Conservation (phyloP, 345 rosid species). For the Sisymbrium altissimum region DNA sequence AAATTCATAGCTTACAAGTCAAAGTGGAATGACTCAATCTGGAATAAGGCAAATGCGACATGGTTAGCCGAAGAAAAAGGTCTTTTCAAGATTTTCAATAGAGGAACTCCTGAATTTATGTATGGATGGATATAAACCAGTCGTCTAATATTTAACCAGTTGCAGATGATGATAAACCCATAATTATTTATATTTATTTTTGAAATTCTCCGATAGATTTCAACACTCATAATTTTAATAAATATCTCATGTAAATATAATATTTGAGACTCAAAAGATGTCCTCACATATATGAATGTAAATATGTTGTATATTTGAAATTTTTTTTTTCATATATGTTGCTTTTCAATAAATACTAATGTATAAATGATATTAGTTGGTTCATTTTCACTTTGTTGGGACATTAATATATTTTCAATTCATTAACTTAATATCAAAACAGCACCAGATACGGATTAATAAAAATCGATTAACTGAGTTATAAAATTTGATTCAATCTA, state of each 20-base stretch:
- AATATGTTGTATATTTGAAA: background rate
- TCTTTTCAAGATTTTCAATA: background rate
- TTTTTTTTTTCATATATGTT: no score
- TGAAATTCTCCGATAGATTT: background rate
- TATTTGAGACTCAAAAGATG: background rate
- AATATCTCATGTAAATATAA: background rate
- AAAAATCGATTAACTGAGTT: no score
- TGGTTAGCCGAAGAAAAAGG: constrained; percentile 10
- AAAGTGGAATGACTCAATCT: background rate
- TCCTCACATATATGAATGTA: background rate
- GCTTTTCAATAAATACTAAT: no score
- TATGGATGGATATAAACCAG: background rate
- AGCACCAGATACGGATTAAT: no score
- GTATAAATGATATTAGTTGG: no score
- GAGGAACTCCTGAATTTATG: background rate
- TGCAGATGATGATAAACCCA: background rate
- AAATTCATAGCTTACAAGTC: background rate
- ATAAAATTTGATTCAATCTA: no score
- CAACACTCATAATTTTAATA: background rate
- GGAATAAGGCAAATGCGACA: background rate
- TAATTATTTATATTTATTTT: background rate
- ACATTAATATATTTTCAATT: no score
- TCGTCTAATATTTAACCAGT: background rate
- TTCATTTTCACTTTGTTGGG: no score
- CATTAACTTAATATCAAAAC: no score